These are phyloP conservation scores for Boletellus sp. DNA, from an alignment of 768 basidiomycete genomes.

Conservation along the genomic window DNA sequence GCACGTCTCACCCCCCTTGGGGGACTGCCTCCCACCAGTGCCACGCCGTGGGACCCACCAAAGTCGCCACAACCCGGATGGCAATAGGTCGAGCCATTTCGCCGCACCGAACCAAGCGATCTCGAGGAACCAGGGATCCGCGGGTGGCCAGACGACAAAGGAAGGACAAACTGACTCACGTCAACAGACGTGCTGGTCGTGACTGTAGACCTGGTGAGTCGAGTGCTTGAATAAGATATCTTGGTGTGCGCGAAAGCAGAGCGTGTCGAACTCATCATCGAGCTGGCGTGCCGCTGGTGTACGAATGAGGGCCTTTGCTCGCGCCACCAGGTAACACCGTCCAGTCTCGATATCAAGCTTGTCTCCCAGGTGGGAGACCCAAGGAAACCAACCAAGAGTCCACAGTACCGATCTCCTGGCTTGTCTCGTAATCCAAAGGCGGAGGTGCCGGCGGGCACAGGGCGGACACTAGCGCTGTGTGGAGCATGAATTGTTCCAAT, in stretches of 20 bases:
- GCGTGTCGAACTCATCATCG: constrained; percentile 8
- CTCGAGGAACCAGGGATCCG: background rate
- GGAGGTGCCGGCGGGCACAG: background rate
- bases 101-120: background rate
- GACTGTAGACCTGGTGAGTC: constrained; percentile 6
- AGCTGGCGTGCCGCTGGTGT: constrained; percentile 6
- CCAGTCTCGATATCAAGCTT: constrained; percentile 11
- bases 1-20: constrained; percentile 2
- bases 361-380: constrained; percentile 34
- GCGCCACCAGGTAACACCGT: constrained; percentile 6
- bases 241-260: background rate
- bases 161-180: background rate
- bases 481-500: constrained; percentile 23
- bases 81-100: background rate
- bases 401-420: constrained; percentile 1
- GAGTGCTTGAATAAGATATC: constrained; percentile 4
- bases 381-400: constrained; percentile 27
- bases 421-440: constrained; percentile 8
- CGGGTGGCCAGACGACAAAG: background rate
- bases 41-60: background rate
- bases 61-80: constrained; percentile 1
- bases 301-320: constrained; percentile 4
- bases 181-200: constrained; percentile 7
- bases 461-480: background rate
- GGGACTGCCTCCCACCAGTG: background rate